Conservation (phyloP, 768 basidiomycete genomes). For the Cyclocybe aegerita region DNA sequence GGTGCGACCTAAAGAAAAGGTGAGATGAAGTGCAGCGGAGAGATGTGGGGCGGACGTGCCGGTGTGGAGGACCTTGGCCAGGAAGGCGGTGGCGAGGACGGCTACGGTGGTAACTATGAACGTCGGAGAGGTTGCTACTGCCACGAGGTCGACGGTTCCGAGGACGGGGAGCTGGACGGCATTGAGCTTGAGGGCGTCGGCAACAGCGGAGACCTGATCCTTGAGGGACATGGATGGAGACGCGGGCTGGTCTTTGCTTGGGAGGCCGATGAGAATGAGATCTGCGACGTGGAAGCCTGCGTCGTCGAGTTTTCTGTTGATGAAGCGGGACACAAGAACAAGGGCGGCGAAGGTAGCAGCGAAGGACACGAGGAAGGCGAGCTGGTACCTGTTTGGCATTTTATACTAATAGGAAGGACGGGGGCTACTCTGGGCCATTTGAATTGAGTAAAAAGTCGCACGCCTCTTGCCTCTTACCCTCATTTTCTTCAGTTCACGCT, state of each 20-base stretch:
- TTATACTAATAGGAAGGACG: too few species aligned
- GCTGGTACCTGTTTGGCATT: slow-evolving; percentile 60
- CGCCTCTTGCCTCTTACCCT: slow-evolving; percentile 21
- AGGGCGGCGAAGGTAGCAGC: slow-evolving; percentile 46
- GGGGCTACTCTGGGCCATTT: too few species aligned
- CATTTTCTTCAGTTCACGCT: slow-evolving; percentile 36
- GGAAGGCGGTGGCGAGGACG: slow-evolving; percentile 49
- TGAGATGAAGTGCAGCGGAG: slow-evolving; percentile 12
- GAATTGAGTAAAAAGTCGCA: background rate
- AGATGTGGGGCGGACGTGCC: slow-evolving; percentile 26
- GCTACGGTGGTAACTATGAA: slow-evolving; percentile 53
- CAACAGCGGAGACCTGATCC: slow-evolving; percentile 11
- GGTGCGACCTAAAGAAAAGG: slow-evolving; percentile 41
- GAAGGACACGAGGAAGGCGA: slow-evolving; percentile 56
- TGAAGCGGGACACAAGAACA: slow-evolving; percentile 38
- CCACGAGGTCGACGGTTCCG: slow-evolving; percentile 37
- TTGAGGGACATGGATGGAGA: slow-evolving; percentile 12
- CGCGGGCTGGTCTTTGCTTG: slow-evolving; percentile 22
- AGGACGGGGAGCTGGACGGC: slow-evolving; percentile 34
- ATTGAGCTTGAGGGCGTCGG: slow-evolving; percentile 23
- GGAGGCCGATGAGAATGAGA: slow-evolving; percentile 64
- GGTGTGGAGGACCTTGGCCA: slow-evolving; percentile 49
- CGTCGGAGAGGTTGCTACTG: slow-evolving; percentile 41
- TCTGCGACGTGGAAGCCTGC: slow-evolving; percentile 58
- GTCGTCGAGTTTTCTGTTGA: slow-evolving; percentile 43